phyloP scores from a whole-genome alignment of 805 yeast species.

The Debaryomyces prosopidis region DNA sequence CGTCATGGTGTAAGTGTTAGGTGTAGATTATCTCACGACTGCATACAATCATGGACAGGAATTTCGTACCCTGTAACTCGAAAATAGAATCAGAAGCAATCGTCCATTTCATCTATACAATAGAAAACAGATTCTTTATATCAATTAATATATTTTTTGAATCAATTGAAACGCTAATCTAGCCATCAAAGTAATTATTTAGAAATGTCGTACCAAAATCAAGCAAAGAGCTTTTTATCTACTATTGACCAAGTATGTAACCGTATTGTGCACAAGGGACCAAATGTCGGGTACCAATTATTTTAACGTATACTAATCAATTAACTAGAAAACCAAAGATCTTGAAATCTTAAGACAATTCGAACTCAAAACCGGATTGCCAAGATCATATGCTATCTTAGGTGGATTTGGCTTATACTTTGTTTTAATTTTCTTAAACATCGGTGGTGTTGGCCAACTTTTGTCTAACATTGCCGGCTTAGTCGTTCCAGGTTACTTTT shows the following conservation, averaged over 20 bases:
- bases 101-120: no score
- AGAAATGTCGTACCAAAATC: constrained; percentile 44
- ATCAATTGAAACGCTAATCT: neutral
- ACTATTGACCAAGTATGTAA: constrained; percentile 48
- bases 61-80: no score
- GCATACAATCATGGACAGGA: no score
- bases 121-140: neutral
- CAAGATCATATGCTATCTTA: constrained; percentile 82
- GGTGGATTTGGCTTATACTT: constrained; percentile 68
- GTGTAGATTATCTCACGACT: no score
- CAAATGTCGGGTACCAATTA: neutral
- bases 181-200: neutral
- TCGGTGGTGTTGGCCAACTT: constrained; percentile 94
- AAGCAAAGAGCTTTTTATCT: constrained; percentile 47
- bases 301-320: constrained; percentile 11
- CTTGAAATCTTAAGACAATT: constrained; percentile 33
- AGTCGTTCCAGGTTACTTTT: constrained; percentile 85
- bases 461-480: constrained; percentile 91
- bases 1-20: no score
- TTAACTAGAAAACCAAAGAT: constrained; percentile 30
- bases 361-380: constrained; percentile 51
- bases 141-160: neutral
- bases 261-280: neutral
- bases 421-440: constrained; percentile 77
- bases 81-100: no score